A percentile compares a stretch with the other conserved stretches of the same genome.
Evolutionary conservation across 805 yeast species (phyloP).

Genomic region (Spathaspora girioi): DNA sequence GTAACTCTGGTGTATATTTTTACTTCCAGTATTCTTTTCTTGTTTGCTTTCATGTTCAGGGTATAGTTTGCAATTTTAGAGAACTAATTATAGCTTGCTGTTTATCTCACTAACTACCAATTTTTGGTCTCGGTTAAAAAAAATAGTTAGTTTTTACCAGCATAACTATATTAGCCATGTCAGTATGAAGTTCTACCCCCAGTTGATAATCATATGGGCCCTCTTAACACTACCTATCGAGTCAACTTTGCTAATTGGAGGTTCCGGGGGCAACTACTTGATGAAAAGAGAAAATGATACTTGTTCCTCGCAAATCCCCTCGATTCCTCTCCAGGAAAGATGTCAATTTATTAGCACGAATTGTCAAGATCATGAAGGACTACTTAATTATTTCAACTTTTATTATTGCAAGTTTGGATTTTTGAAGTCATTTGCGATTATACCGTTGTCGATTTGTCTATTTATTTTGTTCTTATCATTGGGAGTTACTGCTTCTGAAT

Average conservation of each 20-base stretch:
- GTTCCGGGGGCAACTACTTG: neutral
- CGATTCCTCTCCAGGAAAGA: slow-evolving; percentile 18
- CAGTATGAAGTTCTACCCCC: neutral
- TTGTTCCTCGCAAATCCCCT: neutral
- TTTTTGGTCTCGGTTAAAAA: neutral
- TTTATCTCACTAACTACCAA: too few species aligned
- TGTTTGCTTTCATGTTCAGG: too few species aligned
- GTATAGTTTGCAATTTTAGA: too few species aligned
- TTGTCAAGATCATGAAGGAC: slow-evolving; percentile 33
- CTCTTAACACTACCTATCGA: neutral
- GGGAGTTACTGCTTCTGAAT: slow-evolving; percentile 81
- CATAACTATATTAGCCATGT: neutral
- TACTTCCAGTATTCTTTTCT: too few species aligned
- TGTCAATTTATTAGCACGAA: slow-evolving; percentile 34
- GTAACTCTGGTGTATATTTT: too few species aligned
- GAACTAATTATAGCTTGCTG: too few species aligned
- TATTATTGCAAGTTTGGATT: slow-evolving; percentile 26
- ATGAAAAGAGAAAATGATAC: neutral
- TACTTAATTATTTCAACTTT: slow-evolving; percentile 31
- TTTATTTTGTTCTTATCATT: slow-evolving; percentile 54
- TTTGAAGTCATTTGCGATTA: slow-evolving; percentile 10
- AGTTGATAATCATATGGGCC: neutral
- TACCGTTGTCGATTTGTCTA: slow-evolving; percentile 19
- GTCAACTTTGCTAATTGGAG: neutral
- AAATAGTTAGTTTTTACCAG: neutral